Percentiles rank a stretch among this genome's conserved stretches.
phyloP scores from a whole-genome alignment of 371 early-diverging fungal genomes.

The Blyttiomyces sp. region DNA sequence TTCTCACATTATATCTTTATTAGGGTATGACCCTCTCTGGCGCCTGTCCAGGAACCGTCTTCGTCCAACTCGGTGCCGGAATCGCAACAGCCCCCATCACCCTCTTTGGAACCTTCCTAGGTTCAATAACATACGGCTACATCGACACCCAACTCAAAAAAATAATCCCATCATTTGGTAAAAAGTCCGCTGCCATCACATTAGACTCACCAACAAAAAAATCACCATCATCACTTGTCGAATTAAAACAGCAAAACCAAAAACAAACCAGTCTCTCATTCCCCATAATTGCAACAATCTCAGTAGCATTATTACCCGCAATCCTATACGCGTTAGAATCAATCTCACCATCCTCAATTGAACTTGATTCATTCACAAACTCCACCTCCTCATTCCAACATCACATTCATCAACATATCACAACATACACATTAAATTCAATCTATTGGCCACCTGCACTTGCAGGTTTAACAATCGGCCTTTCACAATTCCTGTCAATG shows the following conservation, averaged over 20 bases:
- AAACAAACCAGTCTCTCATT: no score
- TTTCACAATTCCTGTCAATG: constrained; percentile 17
- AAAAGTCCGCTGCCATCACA: not conserved
- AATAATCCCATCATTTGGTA: not conserved
- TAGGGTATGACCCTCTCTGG: constrained; percentile 34
- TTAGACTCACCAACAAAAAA: not conserved
- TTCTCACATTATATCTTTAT: not conserved
- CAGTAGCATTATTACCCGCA: no score
- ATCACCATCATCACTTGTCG: no score
- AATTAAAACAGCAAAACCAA: no score
- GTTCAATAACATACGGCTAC: constrained; percentile 18
- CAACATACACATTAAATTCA: no score
- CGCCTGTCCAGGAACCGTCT: constrained; percentile 35
- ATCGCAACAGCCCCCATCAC: constrained; percentile 1
- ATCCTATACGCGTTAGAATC: not conserved
- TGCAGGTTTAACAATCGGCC: constrained; percentile 21
- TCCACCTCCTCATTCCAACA: not conserved
- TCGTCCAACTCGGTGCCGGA: constrained; percentile 25
- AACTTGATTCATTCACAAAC: not conserved
- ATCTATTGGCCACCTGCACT: no score
- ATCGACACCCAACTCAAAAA: not conserved
- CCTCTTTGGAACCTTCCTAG: constrained; percentile 16
- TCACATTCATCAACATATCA: no score
- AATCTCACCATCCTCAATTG: not conserved
- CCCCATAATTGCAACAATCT: no score